phyloP scores from a whole-genome alignment of 352 stramenopile species.

The Phytopythium chamaehyphon region DNA sequence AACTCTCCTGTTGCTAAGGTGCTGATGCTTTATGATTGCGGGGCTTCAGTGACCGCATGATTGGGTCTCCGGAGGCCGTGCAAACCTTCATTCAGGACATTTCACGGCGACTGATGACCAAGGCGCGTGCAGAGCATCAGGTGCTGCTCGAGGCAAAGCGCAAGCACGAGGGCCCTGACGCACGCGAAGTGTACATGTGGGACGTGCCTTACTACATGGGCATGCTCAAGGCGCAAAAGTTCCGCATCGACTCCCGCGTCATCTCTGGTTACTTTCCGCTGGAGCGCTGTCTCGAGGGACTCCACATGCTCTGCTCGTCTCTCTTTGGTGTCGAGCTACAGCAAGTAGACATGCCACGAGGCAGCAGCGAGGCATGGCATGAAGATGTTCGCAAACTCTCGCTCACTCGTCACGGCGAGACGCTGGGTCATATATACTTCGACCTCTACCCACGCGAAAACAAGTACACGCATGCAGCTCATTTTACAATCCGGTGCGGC shows the following conservation, averaged over 20 bases:
- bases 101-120: conserved; percentile 62
- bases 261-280: conserved; percentile 90
- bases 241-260: conserved; percentile 74
- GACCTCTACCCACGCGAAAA: conserved; percentile 90
- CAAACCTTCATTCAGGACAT: conserved; percentile 63
- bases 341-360: conserved; percentile 61
- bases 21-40: not conserved
- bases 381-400: conserved; percentile 87
- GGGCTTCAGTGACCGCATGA: conserved; percentile 86
- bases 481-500: conserved; percentile 97
- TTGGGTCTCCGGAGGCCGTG: conserved; percentile 61
- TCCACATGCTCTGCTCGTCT: conserved; percentile 82
- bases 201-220: conserved; percentile 94
- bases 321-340: conserved; percentile 91
- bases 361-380: conserved; percentile 86
- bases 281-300: conserved; percentile 87
- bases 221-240: conserved; percentile 71
- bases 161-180: conserved; percentile 38
- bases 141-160: conserved; percentile 63
- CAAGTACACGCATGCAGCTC: conserved; percentile 86
- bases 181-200: conserved; percentile 85
- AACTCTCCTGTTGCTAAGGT: not conserved
- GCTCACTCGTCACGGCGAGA: conserved; percentile 58
- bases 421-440: conserved; percentile 92
- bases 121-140: conserved; percentile 55